phyloP scores from a whole-genome alignment of 208 protist species.

The Porcisia hertigi region DNA sequence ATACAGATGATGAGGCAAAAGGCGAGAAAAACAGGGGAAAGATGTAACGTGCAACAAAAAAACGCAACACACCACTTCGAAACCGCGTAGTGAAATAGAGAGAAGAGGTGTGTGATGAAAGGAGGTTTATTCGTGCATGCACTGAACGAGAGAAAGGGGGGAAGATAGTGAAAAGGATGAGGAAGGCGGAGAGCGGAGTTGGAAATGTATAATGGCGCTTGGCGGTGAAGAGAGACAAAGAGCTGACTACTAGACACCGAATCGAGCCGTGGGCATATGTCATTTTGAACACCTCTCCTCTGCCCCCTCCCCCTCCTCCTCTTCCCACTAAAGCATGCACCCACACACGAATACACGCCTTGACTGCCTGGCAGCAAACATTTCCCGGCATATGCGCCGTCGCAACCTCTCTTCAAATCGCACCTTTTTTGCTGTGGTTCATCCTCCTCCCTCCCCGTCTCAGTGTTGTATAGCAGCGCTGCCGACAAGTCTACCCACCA shows the following conservation, averaged over 20 bases:
- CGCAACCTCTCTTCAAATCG: background rate
- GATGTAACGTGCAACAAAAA: background rate
- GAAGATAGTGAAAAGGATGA: too few relatives aligned
- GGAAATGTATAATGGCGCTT: background rate
- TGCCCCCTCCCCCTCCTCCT: background rate
- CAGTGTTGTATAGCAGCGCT: too few relatives aligned
- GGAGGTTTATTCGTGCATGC: background rate
- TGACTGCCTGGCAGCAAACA: background rate
- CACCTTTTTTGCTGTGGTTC: background rate
- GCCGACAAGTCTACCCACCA: background rate
- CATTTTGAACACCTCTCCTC: background rate
- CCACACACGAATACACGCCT: background rate
- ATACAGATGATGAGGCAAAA: too few relatives aligned
- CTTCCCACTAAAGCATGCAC: background rate
- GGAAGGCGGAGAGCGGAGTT: too few relatives aligned
- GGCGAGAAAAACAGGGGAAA: background rate
- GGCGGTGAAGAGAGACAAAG: background rate
- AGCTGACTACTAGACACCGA: too few relatives aligned
- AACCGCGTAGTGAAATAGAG: slow-evolving; percentile 1
- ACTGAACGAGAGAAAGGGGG: slow-evolving; percentile 4
- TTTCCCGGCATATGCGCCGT: too few relatives aligned
- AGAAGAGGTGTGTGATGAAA: too few relatives aligned
- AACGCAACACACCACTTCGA: too few relatives aligned
- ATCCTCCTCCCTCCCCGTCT: background rate
- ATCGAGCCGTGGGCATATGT: too few relatives aligned